phyloP scores from a whole-genome alignment of 169 alveolate genomes.

The Theileria equi region DNA sequence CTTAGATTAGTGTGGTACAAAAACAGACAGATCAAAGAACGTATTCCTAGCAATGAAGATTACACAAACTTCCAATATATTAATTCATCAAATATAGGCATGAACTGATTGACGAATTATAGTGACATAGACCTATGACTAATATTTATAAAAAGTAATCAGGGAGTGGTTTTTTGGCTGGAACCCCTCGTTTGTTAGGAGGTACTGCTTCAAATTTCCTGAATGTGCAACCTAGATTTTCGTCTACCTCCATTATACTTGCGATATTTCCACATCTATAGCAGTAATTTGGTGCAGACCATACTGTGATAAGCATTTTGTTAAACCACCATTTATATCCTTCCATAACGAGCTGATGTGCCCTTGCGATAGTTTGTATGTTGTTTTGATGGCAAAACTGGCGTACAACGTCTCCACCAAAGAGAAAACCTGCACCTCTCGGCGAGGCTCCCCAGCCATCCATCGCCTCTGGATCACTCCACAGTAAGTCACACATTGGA shows the following conservation, averaged over 20 bases:
- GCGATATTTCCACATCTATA: slow-evolving; percentile 98
- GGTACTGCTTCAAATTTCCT: slow-evolving; percentile 65
- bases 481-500: slow-evolving; percentile 98
- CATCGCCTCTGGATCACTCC: slow-evolving; percentile 99
- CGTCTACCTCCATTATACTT: slow-evolving; percentile 95
- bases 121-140: too few species aligned
- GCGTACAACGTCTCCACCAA: slow-evolving; percentile 95
- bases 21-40: too few species aligned
- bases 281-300: slow-evolving; percentile 99
- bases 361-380: slow-evolving; percentile 96
- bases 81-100: too few species aligned
- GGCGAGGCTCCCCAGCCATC: slow-evolving; percentile 99
- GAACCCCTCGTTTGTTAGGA: slow-evolving; percentile 63
- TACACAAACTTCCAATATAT: too few species aligned
- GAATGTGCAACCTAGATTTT: slow-evolving; percentile 46
- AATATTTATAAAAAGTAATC: slow-evolving; percentile 59
- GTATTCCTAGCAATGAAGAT: too few species aligned
- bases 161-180: slow-evolving; percentile 67
- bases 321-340: slow-evolving; percentile 97
- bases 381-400: slow-evolving; percentile 93
- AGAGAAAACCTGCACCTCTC: slow-evolving; percentile 99
- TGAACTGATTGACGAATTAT: too few species aligned
- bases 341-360: slow-evolving; percentile 99
- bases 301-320: slow-evolving; percentile 92
- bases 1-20: too few species aligned